Evolutionary conservation across 2,329 filamentous ascomycete genomes (phyloP), one percentile per base, ranked within the genome.

Genomic region (Ophiostoma sp.): DNA sequence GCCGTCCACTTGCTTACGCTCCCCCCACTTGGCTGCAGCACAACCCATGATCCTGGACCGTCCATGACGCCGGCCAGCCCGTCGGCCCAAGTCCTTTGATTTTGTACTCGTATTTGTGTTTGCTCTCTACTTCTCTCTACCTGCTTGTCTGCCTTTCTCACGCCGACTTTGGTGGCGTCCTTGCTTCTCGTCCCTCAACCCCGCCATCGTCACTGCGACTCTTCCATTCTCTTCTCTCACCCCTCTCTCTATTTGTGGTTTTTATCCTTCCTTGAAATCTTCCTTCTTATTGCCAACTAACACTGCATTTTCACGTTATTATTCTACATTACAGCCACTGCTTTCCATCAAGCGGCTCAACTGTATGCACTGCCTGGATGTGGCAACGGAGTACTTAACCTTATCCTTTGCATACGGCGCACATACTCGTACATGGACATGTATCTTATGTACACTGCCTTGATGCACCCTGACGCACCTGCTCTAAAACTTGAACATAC

Each of bases 1-100:
- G 38, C 27, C 11, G 44, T 55, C 58, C 66, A 66, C 65, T 69
- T 65, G 68, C 70, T 72, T 64, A 70, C 58, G 49, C 14, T 49
- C 52, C 42, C 69, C 69, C 71, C 70, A 69, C 71, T 72, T 71
- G 60, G 47, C 55, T 69, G 68, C 67, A 67, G 70, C 68, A 66
- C 41, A 44, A 45, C 63, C 27, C 47, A 65, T 38, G 49, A 11
- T 55, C 12, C 36, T 49, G 44, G 67, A 42, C 65, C 68, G 70
- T 66, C 67, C 63, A 69, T 55, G 42, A 45, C 65, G 65, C 60
- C 65, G 40, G 65, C 47, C 60, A 44, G 42, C 36, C n/a, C 16
- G 64, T 47, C 52, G 12, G 41, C 65, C 66, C 68, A 67, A 44
- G 62, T 16, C 52, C 65, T 27, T 62, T 12, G 11, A 36, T 47